Percentiles rank a stretch among this genome's conserved stretches.
Evolutionary conservation across 345 rosid genomes (phyloP).

Genomic region (Melastoma malabathricum): DNA sequence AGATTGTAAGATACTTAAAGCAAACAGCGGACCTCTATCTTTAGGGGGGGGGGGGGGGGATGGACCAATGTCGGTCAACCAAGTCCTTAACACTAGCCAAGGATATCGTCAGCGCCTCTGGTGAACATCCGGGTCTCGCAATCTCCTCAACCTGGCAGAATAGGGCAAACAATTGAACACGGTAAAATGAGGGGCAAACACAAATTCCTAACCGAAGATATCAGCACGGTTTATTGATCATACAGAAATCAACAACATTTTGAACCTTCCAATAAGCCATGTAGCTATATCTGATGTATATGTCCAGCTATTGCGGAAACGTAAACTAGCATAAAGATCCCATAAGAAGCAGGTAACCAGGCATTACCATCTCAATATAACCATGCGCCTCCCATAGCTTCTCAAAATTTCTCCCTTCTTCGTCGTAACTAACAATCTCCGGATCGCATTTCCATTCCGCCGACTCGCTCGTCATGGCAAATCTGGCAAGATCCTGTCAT

Average conservation of each 20-base stretch:
- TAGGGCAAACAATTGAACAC: background rate
- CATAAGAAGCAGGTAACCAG: background rate
- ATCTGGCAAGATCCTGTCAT: too few relatives aligned
- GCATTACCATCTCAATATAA: constrained; percentile 20
- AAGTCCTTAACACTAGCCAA: constrained; percentile 20
- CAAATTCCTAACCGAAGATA: too few relatives aligned
- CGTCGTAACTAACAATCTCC: background rate
- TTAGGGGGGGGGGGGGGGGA: too few relatives aligned
- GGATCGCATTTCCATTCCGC: background rate
- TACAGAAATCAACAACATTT: too few relatives aligned
- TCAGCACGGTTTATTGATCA: background rate
- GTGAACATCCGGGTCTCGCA: constrained; percentile 29
- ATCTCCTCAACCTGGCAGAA: constrained; percentile 24
- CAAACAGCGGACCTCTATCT: constrained; percentile 12
- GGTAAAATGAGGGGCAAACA: too few relatives aligned
- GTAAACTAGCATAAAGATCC: too few relatives aligned
- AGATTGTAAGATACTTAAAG: constrained; percentile 12
- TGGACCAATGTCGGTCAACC: constrained; percentile 13
- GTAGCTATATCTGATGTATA: constrained; percentile 1
- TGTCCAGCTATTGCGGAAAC: too few relatives aligned
- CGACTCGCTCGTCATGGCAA: too few relatives aligned
- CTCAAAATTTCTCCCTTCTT: constrained; percentile 8
- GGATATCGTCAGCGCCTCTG: constrained; percentile 19
- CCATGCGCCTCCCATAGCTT: constrained; percentile 19
- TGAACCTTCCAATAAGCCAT: too few relatives aligned